A percentile compares a stretch with the other conserved stretches of the same genome.
phyloP scores from a whole-genome alignment of 495 filamentous ascomycete species.

The Tuber melanosporum region DNA sequence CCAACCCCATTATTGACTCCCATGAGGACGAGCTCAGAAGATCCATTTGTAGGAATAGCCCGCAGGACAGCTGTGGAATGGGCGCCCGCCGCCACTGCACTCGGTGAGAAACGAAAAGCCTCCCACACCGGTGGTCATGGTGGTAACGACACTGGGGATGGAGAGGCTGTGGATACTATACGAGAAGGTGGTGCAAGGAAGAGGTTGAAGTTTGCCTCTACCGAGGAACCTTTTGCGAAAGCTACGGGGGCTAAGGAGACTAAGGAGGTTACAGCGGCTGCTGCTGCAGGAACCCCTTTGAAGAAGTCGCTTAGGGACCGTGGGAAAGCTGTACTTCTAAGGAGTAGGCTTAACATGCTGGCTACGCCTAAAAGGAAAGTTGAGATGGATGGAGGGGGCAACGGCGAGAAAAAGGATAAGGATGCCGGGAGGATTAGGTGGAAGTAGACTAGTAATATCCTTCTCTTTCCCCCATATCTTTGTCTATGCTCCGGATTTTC shows the following conservation, averaged over 20 bases:
- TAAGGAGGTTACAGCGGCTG: not conserved
- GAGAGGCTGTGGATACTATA: conserved; percentile 2
- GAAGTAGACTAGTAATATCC: conserved; percentile 12
- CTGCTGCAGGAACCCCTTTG: conserved; percentile 13
- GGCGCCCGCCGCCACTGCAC: not conserved
- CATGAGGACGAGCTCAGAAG: conserved; percentile 26
- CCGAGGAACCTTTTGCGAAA: not conserved
- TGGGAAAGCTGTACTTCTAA: conserved; percentile 20
- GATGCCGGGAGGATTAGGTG: conserved; percentile 19
- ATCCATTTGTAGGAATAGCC: conserved; percentile 19
- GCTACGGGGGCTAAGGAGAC: too few species aligned
- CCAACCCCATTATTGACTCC: conserved; percentile 12
- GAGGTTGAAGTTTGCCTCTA: not conserved
- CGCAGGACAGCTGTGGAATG: not conserved
- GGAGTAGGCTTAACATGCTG: conserved; percentile 31
- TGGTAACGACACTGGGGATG: not conserved
- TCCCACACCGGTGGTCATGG: not conserved
- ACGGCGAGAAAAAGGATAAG: conserved; percentile 19
- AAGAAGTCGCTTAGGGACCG: conserved; percentile 16
- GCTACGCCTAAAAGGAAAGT: conserved; percentile 38
- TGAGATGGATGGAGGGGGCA: not conserved
- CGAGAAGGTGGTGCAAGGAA: conserved; percentile 10
- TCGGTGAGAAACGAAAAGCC: not conserved
- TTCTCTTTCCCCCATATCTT: not conserved
- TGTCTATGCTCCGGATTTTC: not conserved